Base-by-base conservation (phyloP, 768 basidiomycete species). In the Pleurotus salmoneostramineus region DNA sequence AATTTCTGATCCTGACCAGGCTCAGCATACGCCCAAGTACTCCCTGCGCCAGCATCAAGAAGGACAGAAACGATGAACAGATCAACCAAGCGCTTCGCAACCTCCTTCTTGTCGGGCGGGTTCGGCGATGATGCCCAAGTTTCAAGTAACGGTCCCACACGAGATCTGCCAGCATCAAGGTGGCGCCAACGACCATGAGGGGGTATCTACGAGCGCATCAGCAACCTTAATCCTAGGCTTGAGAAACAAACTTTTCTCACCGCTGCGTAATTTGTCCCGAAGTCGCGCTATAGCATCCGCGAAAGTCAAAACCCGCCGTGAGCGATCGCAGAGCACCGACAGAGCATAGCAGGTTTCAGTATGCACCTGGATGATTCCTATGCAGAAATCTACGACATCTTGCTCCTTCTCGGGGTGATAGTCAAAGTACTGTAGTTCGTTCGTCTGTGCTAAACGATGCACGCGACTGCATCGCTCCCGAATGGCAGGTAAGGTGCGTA, bases 1-100 rank as follows among this genome's bases (percentile, higher is more conserved):
- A 85, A 93, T 0, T 69, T 74, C 57, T 75, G 65, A 0, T 82
- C 80, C 21, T 55, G 12, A 0, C 68, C 72, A 4, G 77, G 69
- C 58, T 95, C 94, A 5, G 72, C 77, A 70, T 89, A 98, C 8
- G 70, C 71, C 95, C 95, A 98, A 1, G 72, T 65, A 57, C 83
- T 87, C 0, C 95, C 96, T 0, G 95, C 96, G 1, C 95, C 95
- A 0, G 95, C 96, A 64, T 98, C 96, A 36, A 99, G 84, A 11
- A 98, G 79, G 6, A 98, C 96, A 8, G 93, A 94, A 33, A 93
- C 89, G 21, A 88, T 74, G 74, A 95, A 95, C 42, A 97, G 83
- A 72, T 98, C 96, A 68, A 98, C 78, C 35, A 93, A 77, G 1
- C 93, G 82, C 58, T 85, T 83, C 52, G 85, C 81, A 44, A 82